phyloP scores from a whole-genome alignment of 2,329 filamentous ascomycete genomes.

The Curvularia eragrostidis region DNA sequence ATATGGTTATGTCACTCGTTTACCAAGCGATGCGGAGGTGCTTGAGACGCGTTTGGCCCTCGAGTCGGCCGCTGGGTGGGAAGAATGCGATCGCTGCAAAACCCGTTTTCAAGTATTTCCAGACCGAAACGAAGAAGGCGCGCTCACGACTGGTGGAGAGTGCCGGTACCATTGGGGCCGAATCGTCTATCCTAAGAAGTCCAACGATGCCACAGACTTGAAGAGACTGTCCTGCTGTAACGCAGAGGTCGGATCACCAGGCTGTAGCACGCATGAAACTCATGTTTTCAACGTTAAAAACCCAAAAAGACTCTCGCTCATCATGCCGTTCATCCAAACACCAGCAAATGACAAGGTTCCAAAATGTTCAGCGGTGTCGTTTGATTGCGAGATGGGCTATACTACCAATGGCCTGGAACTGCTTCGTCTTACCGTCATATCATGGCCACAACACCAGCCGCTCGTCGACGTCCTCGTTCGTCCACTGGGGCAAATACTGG shows the following conservation, averaged over 20 bases:
- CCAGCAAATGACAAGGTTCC: constrained; percentile 64
- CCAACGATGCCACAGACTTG: constrained; percentile 60
- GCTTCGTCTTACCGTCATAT: constrained; percentile 84
- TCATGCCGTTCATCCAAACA: constrained; percentile 82
- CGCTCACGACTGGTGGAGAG: constrained; percentile 77
- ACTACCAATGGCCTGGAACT: constrained; percentile 88
- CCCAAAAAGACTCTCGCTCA: constrained; percentile 74
- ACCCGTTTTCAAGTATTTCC: constrained; percentile 92
- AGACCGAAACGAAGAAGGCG: constrained; percentile 75
- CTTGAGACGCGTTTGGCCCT: constrained; percentile 69
- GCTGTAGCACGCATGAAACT: constrained; percentile 72
- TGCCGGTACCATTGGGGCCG: constrained; percentile 86
- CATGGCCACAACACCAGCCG: constrained; percentile 79
- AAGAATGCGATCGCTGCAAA: constrained; percentile 86
- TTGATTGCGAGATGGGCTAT: constrained; percentile 98
- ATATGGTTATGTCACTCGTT: constrained; percentile 75
- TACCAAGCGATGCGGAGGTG: constrained; percentile 72
- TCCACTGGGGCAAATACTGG: constrained; percentile 82
- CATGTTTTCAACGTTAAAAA: constrained; percentile 91
- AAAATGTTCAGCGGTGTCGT: constrained; percentile 70
- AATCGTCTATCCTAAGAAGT: constrained; percentile 60
- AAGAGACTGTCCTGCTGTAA: constrained; percentile 81
- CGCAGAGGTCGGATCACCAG: constrained; percentile 74
- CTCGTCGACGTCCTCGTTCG: constrained; percentile 85
- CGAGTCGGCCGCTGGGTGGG: constrained; percentile 74